A percentile compares a stretch with the other conserved stretches of the same genome.
phyloP scores from a whole-genome alignment of 164 flowering plant genomes.

The Protea cynaroides region DNA sequence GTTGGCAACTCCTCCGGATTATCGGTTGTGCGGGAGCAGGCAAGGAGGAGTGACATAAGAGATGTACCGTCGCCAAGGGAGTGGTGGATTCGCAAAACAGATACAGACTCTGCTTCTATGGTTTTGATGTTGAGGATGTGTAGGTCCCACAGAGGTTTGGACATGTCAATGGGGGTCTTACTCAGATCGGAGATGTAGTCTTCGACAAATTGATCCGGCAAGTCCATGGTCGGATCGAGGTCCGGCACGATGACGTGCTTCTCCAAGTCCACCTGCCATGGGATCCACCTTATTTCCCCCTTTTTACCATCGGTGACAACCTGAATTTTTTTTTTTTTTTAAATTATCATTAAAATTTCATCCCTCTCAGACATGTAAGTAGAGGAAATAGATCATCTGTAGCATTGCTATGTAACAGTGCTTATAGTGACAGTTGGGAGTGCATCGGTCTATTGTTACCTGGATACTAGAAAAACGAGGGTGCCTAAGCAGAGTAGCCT shows the following conservation, averaged over 20 bases:
- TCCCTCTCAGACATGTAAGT: too few species aligned
- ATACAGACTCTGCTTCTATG: slow-evolving; percentile 36
- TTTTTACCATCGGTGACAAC: slow-evolving; percentile 23
- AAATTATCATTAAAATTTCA: too few species aligned
- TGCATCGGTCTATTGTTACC: too few species aligned
- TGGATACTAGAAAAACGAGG: slow-evolving; percentile 40
- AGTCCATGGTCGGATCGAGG: slow-evolving; percentile 22
- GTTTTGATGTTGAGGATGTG: slow-evolving; percentile 55
- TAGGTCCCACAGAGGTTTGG: slow-evolving; percentile 65
- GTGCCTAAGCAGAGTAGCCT: slow-evolving; percentile 14
- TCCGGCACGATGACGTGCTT: slow-evolving; percentile 40
- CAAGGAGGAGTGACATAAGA: slow-evolving; percentile 48
- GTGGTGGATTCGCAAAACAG: slow-evolving; percentile 51
- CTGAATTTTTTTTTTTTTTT: slow-evolving; percentile 25
- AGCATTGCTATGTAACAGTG: too few species aligned
- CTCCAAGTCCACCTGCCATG: slow-evolving; percentile 34
- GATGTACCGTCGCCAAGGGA: slow-evolving; percentile 73
- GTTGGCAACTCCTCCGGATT: slow-evolving; percentile 47
- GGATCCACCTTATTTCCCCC: slow-evolving; percentile 36
- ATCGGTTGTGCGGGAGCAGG: slow-evolving; percentile 41
- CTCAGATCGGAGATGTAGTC: slow-evolving; percentile 38
- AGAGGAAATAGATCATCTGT: too few species aligned
- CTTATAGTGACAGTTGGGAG: too few species aligned
- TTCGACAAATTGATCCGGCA: slow-evolving; percentile 43
- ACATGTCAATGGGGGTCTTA: slow-evolving; percentile 31